Conservation (phyloP, 2,329 filamentous ascomycete species). For the Hysterium pulicare region DNA sequence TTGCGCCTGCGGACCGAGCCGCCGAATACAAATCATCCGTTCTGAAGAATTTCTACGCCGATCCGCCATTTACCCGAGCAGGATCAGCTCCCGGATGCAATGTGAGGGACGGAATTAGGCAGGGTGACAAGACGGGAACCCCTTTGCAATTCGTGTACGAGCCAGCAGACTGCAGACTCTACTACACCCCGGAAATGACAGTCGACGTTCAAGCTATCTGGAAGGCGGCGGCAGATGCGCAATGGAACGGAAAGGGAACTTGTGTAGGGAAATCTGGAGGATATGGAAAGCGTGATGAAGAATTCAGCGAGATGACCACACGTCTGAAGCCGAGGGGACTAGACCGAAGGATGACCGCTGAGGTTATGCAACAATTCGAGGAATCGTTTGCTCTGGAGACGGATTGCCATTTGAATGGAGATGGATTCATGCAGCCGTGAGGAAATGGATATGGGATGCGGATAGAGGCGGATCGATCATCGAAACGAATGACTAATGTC, state of each 20-base stretch:
- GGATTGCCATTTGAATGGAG: constrained; percentile 20
- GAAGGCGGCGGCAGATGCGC: constrained; percentile 37
- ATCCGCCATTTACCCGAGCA: constrained; percentile 25
- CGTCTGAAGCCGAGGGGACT: constrained; percentile 20
- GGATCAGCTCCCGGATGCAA: constrained; percentile 25
- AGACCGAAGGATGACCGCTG: constrained; percentile 12
- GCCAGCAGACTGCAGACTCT: constrained; percentile 38
- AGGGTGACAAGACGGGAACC: constrained; percentile 27
- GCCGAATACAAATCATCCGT: constrained; percentile 23
- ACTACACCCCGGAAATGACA: constrained; percentile 41
- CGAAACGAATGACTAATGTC: too few species aligned
- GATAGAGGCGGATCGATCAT: too few species aligned
- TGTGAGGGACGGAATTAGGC: constrained; percentile 31
- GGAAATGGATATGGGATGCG: too few species aligned
- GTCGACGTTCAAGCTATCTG: constrained; percentile 36
- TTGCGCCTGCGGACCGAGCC: constrained; percentile 14
- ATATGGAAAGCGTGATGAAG: constrained; percentile 15
- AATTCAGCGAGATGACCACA: constrained; percentile 18
- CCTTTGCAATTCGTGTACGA: constrained; percentile 41
- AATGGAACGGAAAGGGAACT: constrained; percentile 29
- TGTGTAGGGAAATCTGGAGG: constrained; percentile 23
- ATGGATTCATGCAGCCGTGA: constrained; percentile 37
- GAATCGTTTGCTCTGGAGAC: constrained; percentile 29
- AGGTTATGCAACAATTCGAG: constrained; percentile 14
- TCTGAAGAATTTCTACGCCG: constrained; percentile 23